Conservation (phyloP, 208 protist species). For the Leptomonas pyrrhocoris region DNA sequence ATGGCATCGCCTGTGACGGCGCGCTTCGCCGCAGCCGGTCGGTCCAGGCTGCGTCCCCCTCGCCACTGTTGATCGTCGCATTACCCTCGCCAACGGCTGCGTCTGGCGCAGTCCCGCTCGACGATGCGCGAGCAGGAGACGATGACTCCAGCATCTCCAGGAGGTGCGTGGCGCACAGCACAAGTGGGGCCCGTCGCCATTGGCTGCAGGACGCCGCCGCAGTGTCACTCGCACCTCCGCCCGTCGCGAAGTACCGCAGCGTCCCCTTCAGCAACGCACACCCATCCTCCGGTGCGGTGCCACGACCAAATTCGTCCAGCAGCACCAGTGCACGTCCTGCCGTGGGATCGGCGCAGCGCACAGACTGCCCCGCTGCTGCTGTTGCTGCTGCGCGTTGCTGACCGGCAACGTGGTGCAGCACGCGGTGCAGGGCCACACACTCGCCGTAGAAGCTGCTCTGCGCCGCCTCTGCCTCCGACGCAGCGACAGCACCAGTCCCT, state of each 20-base stretch:
- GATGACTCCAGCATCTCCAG: slow-evolving; percentile 48
- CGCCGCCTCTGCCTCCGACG: slow-evolving; percentile 4
- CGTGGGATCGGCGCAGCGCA: slow-evolving; percentile 12
- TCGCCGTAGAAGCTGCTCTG: slow-evolving; percentile 73
- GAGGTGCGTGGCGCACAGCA: slow-evolving; percentile 79
- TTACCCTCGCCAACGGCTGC: background rate
- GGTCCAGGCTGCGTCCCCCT: background rate
- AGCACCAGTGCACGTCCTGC: slow-evolving; percentile 73
- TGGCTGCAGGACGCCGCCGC: background rate
- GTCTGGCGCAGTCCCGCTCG: background rate
- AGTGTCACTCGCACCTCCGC: background rate
- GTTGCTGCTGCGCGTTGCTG: slow-evolving; percentile 6
- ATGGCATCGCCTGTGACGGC: background rate
- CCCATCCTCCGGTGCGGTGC: slow-evolving; percentile 88
- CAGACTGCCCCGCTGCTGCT: background rate
- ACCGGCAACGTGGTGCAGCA: slow-evolving; percentile 52
- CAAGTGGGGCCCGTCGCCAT: slow-evolving; percentile 30
- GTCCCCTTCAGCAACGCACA: slow-evolving; percentile 76
- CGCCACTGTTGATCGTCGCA: background rate
- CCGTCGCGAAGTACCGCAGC: slow-evolving; percentile 52
- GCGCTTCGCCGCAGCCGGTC: background rate
- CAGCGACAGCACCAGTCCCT: background rate
- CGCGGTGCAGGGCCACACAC: slow-evolving; percentile 64
- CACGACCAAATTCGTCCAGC: slow-evolving; percentile 96
- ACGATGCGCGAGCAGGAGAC: background rate